Evolutionary conservation across 2,329 filamentous ascomycete genomes (phyloP).

Genomic region (Fusarium pseudoanthophilum): DNA sequence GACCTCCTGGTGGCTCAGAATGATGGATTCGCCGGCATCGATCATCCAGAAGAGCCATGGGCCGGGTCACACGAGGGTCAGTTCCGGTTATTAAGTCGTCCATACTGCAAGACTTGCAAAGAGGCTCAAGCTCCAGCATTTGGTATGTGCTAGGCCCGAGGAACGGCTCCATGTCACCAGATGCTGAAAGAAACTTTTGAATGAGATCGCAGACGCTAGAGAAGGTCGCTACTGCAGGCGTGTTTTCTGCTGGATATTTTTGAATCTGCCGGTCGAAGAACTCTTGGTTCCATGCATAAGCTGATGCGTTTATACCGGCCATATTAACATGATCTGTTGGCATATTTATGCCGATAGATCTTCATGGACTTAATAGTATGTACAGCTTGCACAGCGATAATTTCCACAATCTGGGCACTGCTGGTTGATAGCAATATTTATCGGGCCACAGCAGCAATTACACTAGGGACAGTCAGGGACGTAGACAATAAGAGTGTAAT

Average conservation of each 20-base stretch:
- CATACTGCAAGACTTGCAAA: not conserved
- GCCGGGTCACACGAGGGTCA: rapidly evolving
- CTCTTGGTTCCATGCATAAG: not conserved
- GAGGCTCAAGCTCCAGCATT: not conserved
- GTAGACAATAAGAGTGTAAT: rapidly evolving
- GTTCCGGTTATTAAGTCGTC: not conserved
- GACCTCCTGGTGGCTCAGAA: not conserved
- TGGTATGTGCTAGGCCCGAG: not conserved
- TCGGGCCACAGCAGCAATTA: not conserved
- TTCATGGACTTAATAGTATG: rapidly evolving
- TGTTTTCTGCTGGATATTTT: not conserved
- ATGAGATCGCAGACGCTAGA: not conserved
- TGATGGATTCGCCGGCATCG: not conserved
- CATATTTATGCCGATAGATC: rapidly evolving
- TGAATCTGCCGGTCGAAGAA: not conserved
- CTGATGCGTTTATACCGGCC: not conserved
- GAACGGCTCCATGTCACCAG: not conserved
- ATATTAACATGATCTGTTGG: rapidly evolving
- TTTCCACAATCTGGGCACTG: too few relatives aligned
- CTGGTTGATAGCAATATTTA: too few relatives aligned
- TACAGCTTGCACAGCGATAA: rapidly evolving
- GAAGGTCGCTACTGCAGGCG: rapidly evolving
- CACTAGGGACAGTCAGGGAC: not conserved
- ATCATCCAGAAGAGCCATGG: slow-evolving; percentile 1
- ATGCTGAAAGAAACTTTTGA: not conserved